These are phyloP conservation scores for Mariannaea sp. DNA, from an alignment of 2,329 filamentous ascomycete species.

Conservation along the genomic window DNA sequence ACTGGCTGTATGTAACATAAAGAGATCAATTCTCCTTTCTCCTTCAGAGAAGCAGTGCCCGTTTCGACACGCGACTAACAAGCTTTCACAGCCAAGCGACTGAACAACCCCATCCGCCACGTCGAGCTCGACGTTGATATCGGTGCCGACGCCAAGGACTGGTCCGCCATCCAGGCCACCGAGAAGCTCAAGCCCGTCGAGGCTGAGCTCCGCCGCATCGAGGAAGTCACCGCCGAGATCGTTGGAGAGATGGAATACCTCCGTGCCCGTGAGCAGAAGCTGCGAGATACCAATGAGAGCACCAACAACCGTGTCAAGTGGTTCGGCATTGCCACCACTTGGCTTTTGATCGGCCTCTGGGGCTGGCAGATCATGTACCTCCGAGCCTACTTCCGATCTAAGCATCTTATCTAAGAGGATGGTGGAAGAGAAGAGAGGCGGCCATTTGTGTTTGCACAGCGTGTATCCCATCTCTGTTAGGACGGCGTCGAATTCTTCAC, in stretches of 20 bases:
- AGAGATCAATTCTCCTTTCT: not conserved
- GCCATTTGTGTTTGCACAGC: slow-evolving; percentile 19
- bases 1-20: slow-evolving; percentile 64
- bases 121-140: slow-evolving; percentile 95
- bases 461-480: slow-evolving; percentile 19
- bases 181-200: slow-evolving; percentile 99
- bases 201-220: slow-evolving; percentile 88
- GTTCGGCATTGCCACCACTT: slow-evolving; percentile 95
- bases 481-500: slow-evolving; percentile 16
- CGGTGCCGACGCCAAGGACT: slow-evolving; percentile 96
- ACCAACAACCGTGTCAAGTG: slow-evolving; percentile 98
- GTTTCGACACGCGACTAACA: slow-evolving; percentile 19
- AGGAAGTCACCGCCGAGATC: slow-evolving; percentile 87
- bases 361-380: slow-evolving; percentile 98
- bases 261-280: slow-evolving; percentile 84
- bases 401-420: slow-evolving; percentile 46
- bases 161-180: slow-evolving; percentile 91
- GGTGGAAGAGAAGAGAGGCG: too few relatives aligned
- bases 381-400: slow-evolving; percentile 87
- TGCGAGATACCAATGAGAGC: slow-evolving; percentile 98
- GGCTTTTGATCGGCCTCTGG: slow-evolving; percentile 85
- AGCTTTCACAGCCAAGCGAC: slow-evolving; percentile 30
- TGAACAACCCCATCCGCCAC: slow-evolving; percentile 61
- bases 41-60: slow-evolving; percentile 17
- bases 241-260: slow-evolving; percentile 97